These are phyloP conservation scores for Castanea mollissima DNA, from an alignment of 306 rosid genomes.

Conservation along the genomic window DNA sequence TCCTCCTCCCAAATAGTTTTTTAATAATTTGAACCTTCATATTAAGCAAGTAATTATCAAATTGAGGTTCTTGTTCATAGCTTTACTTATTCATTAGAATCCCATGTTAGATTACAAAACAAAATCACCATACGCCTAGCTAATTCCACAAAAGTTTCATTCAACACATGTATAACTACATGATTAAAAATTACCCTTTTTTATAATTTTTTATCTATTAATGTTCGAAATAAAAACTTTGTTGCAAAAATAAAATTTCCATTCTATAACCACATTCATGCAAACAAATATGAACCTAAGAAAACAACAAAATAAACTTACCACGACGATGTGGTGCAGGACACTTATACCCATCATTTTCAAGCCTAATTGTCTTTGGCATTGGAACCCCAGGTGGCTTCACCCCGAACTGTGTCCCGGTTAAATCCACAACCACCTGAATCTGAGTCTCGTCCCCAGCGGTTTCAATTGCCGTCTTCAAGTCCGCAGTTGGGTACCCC, in stretches of 20 bases:
- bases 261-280: background rate
- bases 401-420: slow-evolving; percentile 68
- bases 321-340: slow-evolving; percentile 50
- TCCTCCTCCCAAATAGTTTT: background rate
- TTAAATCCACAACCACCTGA: slow-evolving; percentile 35
- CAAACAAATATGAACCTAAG: background rate
- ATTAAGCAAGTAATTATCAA: too few relatives aligned
- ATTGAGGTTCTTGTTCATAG: too few relatives aligned
- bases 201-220: too few relatives aligned
- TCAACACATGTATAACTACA: too few relatives aligned
- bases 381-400: slow-evolving; percentile 38
- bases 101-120: too few relatives aligned
- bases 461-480: slow-evolving; percentile 68
- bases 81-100: too few relatives aligned
- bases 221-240: background rate
- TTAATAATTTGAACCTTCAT: too few relatives aligned
- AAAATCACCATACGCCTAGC: too few relatives aligned
- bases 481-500: slow-evolving; percentile 46
- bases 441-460: slow-evolving; percentile 64
- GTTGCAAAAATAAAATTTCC: background rate
- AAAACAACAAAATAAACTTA: background rate
- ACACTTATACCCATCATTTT: slow-evolving; percentile 77
- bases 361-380: slow-evolving; percentile 73
- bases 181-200: too few relatives aligned
- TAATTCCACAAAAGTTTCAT: too few relatives aligned